These are phyloP conservation scores for Mycena chlorophos DNA, from an alignment of 768 basidiomycete species.

Conservation along the genomic window DNA sequence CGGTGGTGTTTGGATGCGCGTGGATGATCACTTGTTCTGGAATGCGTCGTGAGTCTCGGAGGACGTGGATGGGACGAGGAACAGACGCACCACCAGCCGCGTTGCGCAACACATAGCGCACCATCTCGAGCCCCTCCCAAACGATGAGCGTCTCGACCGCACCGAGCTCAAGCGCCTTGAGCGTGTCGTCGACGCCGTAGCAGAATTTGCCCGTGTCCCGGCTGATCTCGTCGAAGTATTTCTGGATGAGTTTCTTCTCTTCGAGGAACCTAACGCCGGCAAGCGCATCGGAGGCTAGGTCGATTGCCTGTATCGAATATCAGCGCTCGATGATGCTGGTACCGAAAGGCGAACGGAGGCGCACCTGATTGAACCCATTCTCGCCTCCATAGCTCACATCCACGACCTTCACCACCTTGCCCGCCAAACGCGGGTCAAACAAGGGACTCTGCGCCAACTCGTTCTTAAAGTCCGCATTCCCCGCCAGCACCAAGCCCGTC, in stretches of 20 bases:
- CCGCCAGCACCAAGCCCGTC: slow-evolving; percentile 91
- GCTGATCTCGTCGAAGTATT: slow-evolving; percentile 99
- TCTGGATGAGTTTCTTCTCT: slow-evolving; percentile 96
- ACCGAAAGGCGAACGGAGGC: slow-evolving; percentile 16
- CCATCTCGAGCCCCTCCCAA: slow-evolving; percentile 96
- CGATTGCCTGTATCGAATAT: slow-evolving; percentile 72
- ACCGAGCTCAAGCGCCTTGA: slow-evolving; percentile 94
- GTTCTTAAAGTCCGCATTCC: slow-evolving; percentile 98
- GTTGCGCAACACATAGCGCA: slow-evolving; percentile 84
- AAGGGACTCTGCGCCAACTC: slow-evolving; percentile 95
- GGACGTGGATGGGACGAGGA: background rate
- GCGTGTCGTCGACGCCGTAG: slow-evolving; percentile 95
- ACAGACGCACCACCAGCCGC: slow-evolving; percentile 77
- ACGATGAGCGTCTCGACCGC: slow-evolving; percentile 97
- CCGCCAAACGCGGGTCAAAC: slow-evolving; percentile 84
- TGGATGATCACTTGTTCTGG: slow-evolving; percentile 84
- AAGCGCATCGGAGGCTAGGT: slow-evolving; percentile 92
- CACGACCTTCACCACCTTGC: slow-evolving; percentile 96
- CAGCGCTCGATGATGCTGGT: background rate
- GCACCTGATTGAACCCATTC: slow-evolving; percentile 98
- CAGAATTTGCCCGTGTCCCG: slow-evolving; percentile 96
- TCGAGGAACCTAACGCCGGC: slow-evolving; percentile 99
- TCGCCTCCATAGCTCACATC: slow-evolving; percentile 99
- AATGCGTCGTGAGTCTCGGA: background rate
- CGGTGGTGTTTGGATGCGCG: slow-evolving; percentile 78